Evolutionary conservation across 2,329 filamentous ascomycete genomes (phyloP).

Genomic region (Xylaria sp.): DNA sequence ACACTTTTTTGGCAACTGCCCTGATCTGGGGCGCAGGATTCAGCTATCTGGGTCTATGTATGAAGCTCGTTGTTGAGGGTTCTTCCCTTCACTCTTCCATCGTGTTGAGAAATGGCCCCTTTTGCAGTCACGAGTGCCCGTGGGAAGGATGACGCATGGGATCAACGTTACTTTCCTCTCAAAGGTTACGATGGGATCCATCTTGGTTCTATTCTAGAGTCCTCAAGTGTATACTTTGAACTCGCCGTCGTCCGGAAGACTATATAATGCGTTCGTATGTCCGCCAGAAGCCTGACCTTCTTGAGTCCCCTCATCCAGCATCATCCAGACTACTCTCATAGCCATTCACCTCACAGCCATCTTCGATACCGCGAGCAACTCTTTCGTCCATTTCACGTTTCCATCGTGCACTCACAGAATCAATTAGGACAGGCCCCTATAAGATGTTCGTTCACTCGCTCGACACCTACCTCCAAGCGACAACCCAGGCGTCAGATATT

Average conservation of each 20-base stretch:
- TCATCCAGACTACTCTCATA: not conserved
- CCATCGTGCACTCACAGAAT: not conserved
- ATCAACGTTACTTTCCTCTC: slow-evolving; percentile 18
- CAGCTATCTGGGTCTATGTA: slow-evolving; percentile 10
- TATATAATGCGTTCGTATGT: slow-evolving; percentile 23
- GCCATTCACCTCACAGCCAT: not conserved
- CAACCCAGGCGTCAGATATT: not conserved
- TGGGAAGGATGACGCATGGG: slow-evolving; percentile 14
- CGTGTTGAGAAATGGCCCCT: slow-evolving; percentile 17
- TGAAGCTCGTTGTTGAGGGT: slow-evolving; percentile 9
- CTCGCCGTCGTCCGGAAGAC: slow-evolving; percentile 11
- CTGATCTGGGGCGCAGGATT: slow-evolving; percentile 24
- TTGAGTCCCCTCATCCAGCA: slow-evolving; percentile 7
- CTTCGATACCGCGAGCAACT: not conserved
- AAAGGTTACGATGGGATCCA: slow-evolving; percentile 23
- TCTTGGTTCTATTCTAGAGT: slow-evolving; percentile 18
- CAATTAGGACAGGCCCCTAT: not conserved
- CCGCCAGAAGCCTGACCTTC: slow-evolving; percentile 1
- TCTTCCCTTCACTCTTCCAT: slow-evolving; percentile 1
- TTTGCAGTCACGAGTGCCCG: slow-evolving; percentile 10
- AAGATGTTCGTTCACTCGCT: slow-evolving; percentile 11
- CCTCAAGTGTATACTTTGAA: slow-evolving; percentile 4
- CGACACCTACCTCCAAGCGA: not conserved
- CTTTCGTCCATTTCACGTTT: too few species aligned
- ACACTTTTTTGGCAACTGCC: slow-evolving; percentile 12